Conservation (phyloP, 257 asterid genomes). For the Lantana camara region DNA sequence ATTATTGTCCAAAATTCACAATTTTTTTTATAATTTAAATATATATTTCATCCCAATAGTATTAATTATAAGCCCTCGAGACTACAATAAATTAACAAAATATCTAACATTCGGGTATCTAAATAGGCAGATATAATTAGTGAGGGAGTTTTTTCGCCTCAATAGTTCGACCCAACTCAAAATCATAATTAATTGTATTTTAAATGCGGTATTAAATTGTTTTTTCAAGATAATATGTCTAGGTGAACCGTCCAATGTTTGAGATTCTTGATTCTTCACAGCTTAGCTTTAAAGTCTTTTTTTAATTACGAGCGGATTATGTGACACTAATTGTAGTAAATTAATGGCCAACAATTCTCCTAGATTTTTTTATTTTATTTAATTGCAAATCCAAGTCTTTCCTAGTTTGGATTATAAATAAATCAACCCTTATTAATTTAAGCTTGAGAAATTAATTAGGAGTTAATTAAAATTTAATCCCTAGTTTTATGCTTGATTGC, state of each 20-base stretch:
- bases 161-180: too few relatives aligned
- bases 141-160: too few relatives aligned
- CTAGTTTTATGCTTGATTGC: background rate
- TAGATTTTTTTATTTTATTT: slow-evolving; percentile 8
- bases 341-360: slow-evolving; percentile 24
- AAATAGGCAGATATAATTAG: too few relatives aligned
- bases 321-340: slow-evolving; percentile 30
- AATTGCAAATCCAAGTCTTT: slow-evolving; percentile 20
- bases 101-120: too few relatives aligned
- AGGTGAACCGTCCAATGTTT: slow-evolving; percentile 37
- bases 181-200: too few relatives aligned
- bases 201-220: too few relatives aligned
- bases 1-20: too few relatives aligned
- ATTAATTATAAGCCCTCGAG: too few relatives aligned
- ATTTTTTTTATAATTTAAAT: too few relatives aligned
- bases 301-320: slow-evolving; percentile 25
- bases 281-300: slow-evolving; percentile 18
- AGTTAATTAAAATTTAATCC: background rate
- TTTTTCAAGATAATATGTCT: too few relatives aligned
- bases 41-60: too few relatives aligned
- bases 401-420: slow-evolving; percentile 14
- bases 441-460: background rate
- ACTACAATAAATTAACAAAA: too few relatives aligned
- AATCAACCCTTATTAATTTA: slow-evolving; percentile 5
- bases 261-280: slow-evolving; percentile 27